These are phyloP conservation scores for Fusarium pininemorale DNA, from an alignment of 2,329 filamentous ascomycete species.

Conservation along the genomic window DNA sequence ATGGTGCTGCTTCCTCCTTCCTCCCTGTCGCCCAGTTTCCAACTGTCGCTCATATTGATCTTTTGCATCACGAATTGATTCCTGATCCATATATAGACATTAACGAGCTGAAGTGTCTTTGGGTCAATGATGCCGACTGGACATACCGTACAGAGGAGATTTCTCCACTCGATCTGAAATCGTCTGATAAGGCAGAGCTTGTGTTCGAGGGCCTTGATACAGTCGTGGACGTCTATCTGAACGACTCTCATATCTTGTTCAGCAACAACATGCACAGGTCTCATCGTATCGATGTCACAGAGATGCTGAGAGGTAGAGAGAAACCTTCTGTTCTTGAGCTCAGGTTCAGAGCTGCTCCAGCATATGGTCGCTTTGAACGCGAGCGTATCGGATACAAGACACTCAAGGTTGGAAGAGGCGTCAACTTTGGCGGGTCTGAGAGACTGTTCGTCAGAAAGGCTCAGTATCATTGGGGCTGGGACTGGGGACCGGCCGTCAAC, in stretches of 20 bases:
- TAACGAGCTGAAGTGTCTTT: conserved; percentile 1
- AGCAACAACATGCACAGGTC: not conserved
- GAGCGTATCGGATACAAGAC: not conserved
- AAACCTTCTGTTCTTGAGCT: not conserved
- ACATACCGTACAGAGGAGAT: not conserved
- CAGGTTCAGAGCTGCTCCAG: not conserved
- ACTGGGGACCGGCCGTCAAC: conserved; percentile 3
- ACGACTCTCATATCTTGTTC: not conserved
- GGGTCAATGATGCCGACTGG: conserved; percentile 5
- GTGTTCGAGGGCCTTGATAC: conserved; percentile 4
- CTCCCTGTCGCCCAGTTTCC: not conserved
- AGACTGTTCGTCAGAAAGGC: not conserved
- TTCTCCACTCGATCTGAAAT: fast-evolving
- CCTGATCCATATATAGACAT: conserved; percentile 1
- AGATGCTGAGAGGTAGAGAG: fast-evolving
- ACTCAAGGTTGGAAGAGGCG: not conserved
- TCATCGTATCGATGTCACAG: not conserved
- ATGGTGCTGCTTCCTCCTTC: not conserved
- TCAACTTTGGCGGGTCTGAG: conserved; percentile 4
- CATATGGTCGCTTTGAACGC: not conserved
- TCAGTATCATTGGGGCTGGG: conserved; percentile 18
- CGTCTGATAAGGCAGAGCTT: not conserved
- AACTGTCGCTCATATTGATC: not conserved
- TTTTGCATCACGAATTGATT: not conserved
- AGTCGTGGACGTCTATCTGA: not conserved